Evolutionary conservation across 78 protist species (phyloP), one percentile per base, ranked within the genome.

Genomic region (Polysphondylium violaceum): DNA sequence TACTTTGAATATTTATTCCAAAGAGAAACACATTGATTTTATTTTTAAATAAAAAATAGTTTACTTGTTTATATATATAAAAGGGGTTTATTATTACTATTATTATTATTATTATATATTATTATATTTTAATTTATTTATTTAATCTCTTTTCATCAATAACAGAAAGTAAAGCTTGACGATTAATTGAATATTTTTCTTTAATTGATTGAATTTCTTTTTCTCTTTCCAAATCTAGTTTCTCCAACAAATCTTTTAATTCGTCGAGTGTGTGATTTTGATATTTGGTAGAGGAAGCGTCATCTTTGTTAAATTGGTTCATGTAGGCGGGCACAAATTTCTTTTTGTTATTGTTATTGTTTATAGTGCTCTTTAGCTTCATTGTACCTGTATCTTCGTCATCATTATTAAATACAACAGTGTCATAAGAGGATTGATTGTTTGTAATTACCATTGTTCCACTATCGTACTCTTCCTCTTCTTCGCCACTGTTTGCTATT

Each of bases 381-480:
- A 87, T 87, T 14, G 93, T 87, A 19, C 74, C 81, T 29, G 67
- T 41, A 53, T 85, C 91, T 31, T 21, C 60, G 25, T 51, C 44
- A 27, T 74, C 94, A 40, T 88, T 64, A 68, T 63, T 75, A 16
- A 88, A 74, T 11, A 88, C 87, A 59, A 88, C 81, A 14, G 94
- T 88, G 38, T 69, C 86, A 59, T 78, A 88, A 14, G 68, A 33
- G 31, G 53, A 33, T 12, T 51, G 47, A 50, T 76, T 88, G 36
- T 88, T 79, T 9, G 94, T 75, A 58, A 74, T 88, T 5, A 83
- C 91, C 94, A 88, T 88, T 12, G 94, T 88, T 19, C 94, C 94
- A 65, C 78, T 88, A 50, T 88, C 94, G 36, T 60, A 76, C 67
- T 71, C 77, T 19, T 67, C 91, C 1, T 81, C 77, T 29, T 60